Conservation (phyloP, 805 yeast species). For the Barnettozyma pratensis region DNA sequence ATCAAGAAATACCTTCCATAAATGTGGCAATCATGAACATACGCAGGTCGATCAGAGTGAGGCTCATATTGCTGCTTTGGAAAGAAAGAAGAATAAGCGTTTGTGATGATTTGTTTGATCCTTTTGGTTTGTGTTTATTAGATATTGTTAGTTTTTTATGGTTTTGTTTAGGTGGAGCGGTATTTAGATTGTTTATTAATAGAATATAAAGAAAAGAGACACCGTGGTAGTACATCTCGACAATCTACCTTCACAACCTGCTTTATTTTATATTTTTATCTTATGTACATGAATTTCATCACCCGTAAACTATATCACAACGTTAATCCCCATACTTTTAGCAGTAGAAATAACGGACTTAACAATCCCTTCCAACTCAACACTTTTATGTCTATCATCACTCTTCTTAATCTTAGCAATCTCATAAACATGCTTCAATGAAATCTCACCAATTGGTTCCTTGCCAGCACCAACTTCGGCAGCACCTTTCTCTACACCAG, state of each 20-base stretch:
- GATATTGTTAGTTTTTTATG: neutral
- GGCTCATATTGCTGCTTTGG: constrained; percentile 93
- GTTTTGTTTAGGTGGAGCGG: neutral
- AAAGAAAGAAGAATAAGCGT: constrained; percentile 56
- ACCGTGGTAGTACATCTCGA: neutral
- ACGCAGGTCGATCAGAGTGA: constrained; percentile 89
- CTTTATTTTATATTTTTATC: neutral
- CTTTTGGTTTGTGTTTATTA: too few species aligned
- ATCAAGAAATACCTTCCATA: constrained; percentile 29
- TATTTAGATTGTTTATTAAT: too few species aligned
- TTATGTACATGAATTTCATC: constrained; percentile 1
- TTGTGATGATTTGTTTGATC: too few species aligned
- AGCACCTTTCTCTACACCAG: constrained; percentile 75
- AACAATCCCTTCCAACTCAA: constrained; percentile 69
- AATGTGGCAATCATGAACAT: constrained; percentile 66
- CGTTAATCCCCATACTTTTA: constrained; percentile 80
- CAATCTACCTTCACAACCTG: neutral
- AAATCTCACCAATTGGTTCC: constrained; percentile 54
- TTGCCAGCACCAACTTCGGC: constrained; percentile 52
- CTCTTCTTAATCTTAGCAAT: constrained; percentile 90
- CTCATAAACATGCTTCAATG: constrained; percentile 88
- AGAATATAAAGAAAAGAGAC: too few species aligned
- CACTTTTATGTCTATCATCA: constrained; percentile 69
- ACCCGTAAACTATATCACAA: constrained; percentile 47
- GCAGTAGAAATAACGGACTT: constrained; percentile 87